Evolutionary conservation across 169 alveolate genomes (phyloP), one percentile per base, ranked within the genome.

Genomic region (Cystoisospora suis): DNA sequence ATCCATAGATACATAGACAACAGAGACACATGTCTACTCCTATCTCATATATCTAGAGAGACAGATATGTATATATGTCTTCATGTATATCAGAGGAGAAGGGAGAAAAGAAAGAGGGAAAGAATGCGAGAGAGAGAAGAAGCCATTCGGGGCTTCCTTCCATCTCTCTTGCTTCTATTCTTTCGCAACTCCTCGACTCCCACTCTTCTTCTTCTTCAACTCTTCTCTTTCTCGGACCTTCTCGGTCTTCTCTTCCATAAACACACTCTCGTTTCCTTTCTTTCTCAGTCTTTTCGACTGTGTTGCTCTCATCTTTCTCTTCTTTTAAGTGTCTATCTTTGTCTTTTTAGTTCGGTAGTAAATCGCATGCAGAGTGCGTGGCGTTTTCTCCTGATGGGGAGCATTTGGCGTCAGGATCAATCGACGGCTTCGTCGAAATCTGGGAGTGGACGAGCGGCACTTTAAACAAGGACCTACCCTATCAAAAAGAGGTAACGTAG

Each of bases 371-470:
- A 4, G 98, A 96, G 91, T 95, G 97, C 86, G 97, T 94, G 29
- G 91, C 95, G 17, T 96, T 95, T 87, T 94, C 98, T 7, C 97
- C 97, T 20, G 96, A 92, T 40, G 97, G 97, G 47, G 97, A 95
- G 90, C 93, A 94, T 77, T 90, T 95, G 56, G 96, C 95, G 36
- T 92, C 97, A 27, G 98, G 98, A 79, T 94, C 86, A 20, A 72
- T 96, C 53, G 98, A 96, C 86, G 98, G 98, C 1, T 95, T 96
- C 89, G 95, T 96, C 61, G 98, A 96, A 87, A 96, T 96, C 70
- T 96, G 98, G 98, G 94, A 95, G 89, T 95, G 96, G 96, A 86
- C 61, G 75, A 81, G 94, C 29, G 98, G 97, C 32, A 79, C 86
- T 45, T 92, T 96, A 69, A 94, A 95, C 88, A 94, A 91, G 69